Percentiles rank a stretch among this genome's conserved stretches.
These are phyloP conservation scores for Dryadomyces sulphureus DNA, from an alignment of 2,329 filamentous ascomycete genomes.

Conservation along the genomic window DNA sequence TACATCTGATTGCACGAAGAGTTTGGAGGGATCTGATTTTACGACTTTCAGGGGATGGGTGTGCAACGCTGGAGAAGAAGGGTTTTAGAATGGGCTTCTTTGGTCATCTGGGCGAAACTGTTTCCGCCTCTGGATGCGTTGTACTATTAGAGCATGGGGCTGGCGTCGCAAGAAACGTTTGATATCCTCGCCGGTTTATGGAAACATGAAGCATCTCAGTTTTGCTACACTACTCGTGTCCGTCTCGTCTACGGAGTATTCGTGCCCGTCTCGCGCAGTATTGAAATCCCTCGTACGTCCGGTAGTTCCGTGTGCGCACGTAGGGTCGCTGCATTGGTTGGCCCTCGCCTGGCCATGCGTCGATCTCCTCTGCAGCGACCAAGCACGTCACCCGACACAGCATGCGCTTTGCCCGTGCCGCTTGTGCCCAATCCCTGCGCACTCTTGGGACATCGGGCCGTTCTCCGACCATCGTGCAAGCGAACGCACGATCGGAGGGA, in stretches of 20 bases:
- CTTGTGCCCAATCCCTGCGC: too few species aligned
- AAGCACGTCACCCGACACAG: neutral
- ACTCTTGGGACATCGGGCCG: too few species aligned
- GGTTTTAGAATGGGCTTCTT: neutral
- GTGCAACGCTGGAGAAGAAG: neutral
- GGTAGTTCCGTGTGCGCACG: too few species aligned
- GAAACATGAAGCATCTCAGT: too few species aligned
- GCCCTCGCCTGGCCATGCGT: neutral
- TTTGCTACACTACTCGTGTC: too few species aligned
- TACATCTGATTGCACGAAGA: neutral
- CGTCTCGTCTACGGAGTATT: neutral
- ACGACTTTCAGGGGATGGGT: neutral
- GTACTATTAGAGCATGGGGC: conserved; percentile 7
- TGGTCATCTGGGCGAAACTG: neutral
- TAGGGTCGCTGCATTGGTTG: too few species aligned
- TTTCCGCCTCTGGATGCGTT: neutral
- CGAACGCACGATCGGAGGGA: too few species aligned
- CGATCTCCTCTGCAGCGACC: neutral
- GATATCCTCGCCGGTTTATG: conserved; percentile 7
- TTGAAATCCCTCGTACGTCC: too few species aligned
- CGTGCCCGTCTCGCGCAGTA: too few species aligned
- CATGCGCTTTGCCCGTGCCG: neutral
- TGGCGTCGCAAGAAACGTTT: conserved; percentile 6
- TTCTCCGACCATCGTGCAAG: too few species aligned
- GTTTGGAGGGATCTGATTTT: conserved; percentile 1